These are phyloP conservation scores for Cryptococcus sp. DNA, from an alignment of 1,284 basidiomycete genomes.

Conservation along the genomic window DNA sequence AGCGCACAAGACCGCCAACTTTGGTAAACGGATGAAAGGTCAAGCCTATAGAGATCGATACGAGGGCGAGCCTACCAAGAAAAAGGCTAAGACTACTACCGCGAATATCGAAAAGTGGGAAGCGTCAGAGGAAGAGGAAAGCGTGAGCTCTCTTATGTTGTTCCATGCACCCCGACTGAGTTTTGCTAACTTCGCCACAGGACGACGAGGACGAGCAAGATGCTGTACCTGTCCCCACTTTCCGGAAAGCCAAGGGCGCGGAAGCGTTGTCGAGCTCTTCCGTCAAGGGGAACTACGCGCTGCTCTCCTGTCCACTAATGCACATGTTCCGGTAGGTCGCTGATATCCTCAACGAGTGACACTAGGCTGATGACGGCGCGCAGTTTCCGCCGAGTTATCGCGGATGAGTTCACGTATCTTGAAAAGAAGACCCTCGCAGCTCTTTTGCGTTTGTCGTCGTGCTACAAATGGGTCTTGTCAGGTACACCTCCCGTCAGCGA, in stretches of 20 bases:
- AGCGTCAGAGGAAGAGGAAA: slow-evolving; percentile 43
- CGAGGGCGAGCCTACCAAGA: slow-evolving; percentile 48
- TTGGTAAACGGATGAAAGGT: slow-evolving; percentile 48
- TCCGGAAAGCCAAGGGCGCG: slow-evolving; percentile 28
- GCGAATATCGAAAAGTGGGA: slow-evolving; percentile 41
- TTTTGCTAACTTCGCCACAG: slow-evolving; percentile 5
- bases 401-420: slow-evolving; percentile 95
- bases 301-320: slow-evolving; percentile 77
- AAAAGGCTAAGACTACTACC: slow-evolving; percentile 52
- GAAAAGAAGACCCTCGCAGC: slow-evolving; percentile 76
- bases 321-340: slow-evolving; percentile 74
- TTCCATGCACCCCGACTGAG: not conserved
- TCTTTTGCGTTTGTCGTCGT: slow-evolving; percentile 73
- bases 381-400: slow-evolving; percentile 75
- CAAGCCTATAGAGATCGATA: slow-evolving; percentile 47
- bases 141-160: slow-evolving; percentile 50
- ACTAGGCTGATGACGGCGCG: not conserved
- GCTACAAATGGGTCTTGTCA: slow-evolving; percentile 90
- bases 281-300: slow-evolving; percentile 72
- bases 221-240: slow-evolving; percentile 30
- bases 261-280: slow-evolving; percentile 55
- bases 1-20: slow-evolving; percentile 43
- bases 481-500: slow-evolving; percentile 92
- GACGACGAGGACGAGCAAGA: slow-evolving; percentile 28
- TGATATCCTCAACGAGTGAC: not conserved